These are phyloP conservation scores for Begonia fuchsioides DNA, from an alignment of 306 rosid genomes.

Conservation along the genomic window DNA sequence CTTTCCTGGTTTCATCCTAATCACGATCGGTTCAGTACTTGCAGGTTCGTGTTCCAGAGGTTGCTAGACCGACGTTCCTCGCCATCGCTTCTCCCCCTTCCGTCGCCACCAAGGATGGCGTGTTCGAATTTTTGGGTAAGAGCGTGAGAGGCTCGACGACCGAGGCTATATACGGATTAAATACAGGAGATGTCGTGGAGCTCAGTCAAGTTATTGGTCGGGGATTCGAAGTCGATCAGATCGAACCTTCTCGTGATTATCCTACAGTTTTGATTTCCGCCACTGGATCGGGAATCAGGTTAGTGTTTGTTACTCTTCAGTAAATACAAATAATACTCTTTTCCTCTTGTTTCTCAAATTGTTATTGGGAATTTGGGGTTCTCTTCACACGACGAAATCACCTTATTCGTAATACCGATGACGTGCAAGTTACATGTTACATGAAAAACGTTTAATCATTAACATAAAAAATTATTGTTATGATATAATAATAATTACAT, in stretches of 20 bases:
- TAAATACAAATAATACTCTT: too few relatives aligned
- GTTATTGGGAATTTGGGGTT: too few relatives aligned
- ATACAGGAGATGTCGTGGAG: constrained; percentile 80
- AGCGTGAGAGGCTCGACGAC: constrained; percentile 73
- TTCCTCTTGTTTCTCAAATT: too few relatives aligned
- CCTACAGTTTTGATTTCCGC: constrained; percentile 59
- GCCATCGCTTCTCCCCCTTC: constrained; percentile 91
- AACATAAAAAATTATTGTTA: too few relatives aligned
- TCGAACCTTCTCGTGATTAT: constrained; percentile 56
- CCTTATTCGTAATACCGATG: too few relatives aligned
- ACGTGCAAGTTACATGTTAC: too few relatives aligned
- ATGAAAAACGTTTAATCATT: too few relatives aligned
- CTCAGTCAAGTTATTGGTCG: constrained; percentile 63
- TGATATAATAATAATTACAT: too few relatives aligned
- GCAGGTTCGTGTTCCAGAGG: constrained; percentile 55
- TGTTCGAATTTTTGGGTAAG: constrained; percentile 74
- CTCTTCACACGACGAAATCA: too few relatives aligned
- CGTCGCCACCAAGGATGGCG: constrained; percentile 33
- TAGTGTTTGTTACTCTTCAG: constrained; percentile 1
- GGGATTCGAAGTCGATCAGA: constrained; percentile 54
- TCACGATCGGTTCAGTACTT: constrained; percentile 79
- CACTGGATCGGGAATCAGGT: constrained; percentile 96
- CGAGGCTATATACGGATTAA: constrained; percentile 59
- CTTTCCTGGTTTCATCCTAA: constrained; percentile 55
- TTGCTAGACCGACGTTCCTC: constrained; percentile 49